A percentile compares a stretch with the other conserved stretches of the same genome.
Conservation (phyloP, 2,329 filamentous ascomycete genomes). For the Cadophora gregata region DNA sequence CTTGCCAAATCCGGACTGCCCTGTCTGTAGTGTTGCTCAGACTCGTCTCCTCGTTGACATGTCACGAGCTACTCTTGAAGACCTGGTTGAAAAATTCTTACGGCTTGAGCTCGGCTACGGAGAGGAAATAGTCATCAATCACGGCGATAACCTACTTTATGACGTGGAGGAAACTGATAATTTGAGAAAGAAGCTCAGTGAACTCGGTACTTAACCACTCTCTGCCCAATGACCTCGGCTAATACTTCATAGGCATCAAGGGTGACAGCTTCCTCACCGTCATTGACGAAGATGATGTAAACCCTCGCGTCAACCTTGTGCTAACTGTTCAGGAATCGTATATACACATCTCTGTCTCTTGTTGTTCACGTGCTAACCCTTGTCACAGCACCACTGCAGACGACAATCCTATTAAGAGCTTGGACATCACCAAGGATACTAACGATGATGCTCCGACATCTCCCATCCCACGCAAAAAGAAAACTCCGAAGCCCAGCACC, state of each 20-base stretch:
- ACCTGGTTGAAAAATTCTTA: constrained; percentile 79
- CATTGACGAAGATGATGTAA: constrained; percentile 78
- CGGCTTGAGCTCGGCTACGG: constrained; percentile 75
- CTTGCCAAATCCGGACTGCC: constrained; percentile 79
- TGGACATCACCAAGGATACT: constrained; percentile 35
- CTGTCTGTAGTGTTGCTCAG: constrained; percentile 80
- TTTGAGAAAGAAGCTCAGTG: constrained; percentile 75
- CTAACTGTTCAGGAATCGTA: constrained; percentile 71
- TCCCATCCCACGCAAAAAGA: constrained; percentile 40
- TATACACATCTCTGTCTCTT: constrained; percentile 38
- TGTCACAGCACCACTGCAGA: constrained; percentile 42
- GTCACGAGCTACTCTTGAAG: constrained; percentile 73
- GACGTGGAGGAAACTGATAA: constrained; percentile 91
- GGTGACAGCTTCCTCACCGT: constrained; percentile 80
- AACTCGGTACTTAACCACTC: constrained; percentile 63
- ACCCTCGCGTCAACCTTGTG: constrained; percentile 79
- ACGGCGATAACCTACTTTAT: constrained; percentile 79
- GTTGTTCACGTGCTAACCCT: constrained; percentile 20
- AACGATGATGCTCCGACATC: constrained; percentile 29
- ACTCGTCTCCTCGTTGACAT: constrained; percentile 71
- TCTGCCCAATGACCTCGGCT: not conserved
- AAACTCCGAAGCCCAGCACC: constrained; percentile 20
- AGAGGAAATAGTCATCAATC: constrained; percentile 80
- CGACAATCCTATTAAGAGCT: constrained; percentile 59
- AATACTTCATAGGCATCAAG: constrained; percentile 60